Evolutionary conservation across 768 basidiomycete species (phyloP).

Genomic region (Chalciporus pseudorubinellus): DNA sequence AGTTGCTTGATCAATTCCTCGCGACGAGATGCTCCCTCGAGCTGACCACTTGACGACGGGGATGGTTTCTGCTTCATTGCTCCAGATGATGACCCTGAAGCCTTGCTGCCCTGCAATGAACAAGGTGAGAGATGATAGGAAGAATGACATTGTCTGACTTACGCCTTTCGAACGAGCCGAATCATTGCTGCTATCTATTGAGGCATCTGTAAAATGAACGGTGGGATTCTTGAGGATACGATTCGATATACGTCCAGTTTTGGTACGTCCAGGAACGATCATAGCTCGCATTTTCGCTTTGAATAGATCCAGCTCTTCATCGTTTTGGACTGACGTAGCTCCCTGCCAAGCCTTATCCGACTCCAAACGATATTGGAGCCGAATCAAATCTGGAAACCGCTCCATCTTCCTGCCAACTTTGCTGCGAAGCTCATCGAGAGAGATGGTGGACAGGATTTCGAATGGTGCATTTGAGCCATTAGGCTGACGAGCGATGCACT

Average conservation of each 20-base stretch:
- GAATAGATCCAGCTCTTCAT: not conserved
- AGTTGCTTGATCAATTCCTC: not conserved
- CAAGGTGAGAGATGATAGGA: not conserved
- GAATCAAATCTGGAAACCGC: not conserved
- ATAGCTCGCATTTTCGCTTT: not conserved
- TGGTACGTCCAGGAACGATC: not conserved
- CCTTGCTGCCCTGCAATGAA: not conserved
- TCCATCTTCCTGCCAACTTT: not conserved
- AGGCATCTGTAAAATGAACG: not conserved
- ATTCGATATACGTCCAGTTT: not conserved
- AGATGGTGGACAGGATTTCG: not conserved
- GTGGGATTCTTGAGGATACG: not conserved
- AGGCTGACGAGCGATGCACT: not conserved
- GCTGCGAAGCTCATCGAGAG: not conserved
- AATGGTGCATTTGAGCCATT: conserved; percentile 4
- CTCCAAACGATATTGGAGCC: not conserved
- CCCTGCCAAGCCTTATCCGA: not conserved
- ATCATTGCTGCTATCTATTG: not conserved
- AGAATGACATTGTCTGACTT: not conserved
- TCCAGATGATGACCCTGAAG: not conserved
- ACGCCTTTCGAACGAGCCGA: not conserved
- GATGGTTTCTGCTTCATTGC: not conserved
- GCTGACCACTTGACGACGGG: not conserved
- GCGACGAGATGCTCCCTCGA: not conserved
- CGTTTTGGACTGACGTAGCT: not conserved